phyloP scores from a whole-genome alignment of 1,139 yeast species.

The Dujonia santamariae region DNA sequence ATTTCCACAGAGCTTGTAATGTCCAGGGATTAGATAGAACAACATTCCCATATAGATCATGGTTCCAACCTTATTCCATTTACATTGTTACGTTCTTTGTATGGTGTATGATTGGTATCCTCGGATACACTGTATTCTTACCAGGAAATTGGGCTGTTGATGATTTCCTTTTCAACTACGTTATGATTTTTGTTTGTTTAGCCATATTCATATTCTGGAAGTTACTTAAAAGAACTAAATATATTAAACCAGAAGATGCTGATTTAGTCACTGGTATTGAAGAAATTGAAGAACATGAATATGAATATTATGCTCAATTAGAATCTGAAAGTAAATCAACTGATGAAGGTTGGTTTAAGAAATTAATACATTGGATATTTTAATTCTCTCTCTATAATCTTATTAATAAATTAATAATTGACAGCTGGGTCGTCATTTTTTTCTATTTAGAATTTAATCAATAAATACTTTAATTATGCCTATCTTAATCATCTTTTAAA shows the following conservation, averaged over 20 bases:
- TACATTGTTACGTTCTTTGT: conserved; percentile 27
- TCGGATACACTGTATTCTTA: conserved; percentile 38
- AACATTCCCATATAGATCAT: conserved; percentile 26
- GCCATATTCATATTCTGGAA: conserved; percentile 35
- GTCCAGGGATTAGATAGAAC: conserved; percentile 35
- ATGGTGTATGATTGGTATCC: conserved; percentile 34
- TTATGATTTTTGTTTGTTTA: conserved; percentile 35
- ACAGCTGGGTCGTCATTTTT: no score
- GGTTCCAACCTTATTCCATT: conserved; percentile 34
- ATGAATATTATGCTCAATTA: conserved; percentile 31
- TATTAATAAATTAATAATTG: no score
- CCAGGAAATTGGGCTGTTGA: conserved; percentile 31
- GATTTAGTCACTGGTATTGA: conserved; percentile 37
- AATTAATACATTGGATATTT: conserved; percentile 11
- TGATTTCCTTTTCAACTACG: conserved; percentile 40
- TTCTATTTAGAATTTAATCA: no score
- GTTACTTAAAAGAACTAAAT: conserved; percentile 27
- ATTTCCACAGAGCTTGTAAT: conserved; percentile 59
- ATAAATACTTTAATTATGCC: no score
- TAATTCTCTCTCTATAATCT: conserved; percentile 4
- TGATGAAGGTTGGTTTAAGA: conserved; percentile 7
- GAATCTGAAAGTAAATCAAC: conserved; percentile 12
- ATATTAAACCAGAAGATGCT: conserved; percentile 27
- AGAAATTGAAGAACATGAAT: conserved; percentile 43
- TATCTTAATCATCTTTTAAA: no score